Base-by-base conservation (phyloP, 192 early-diverging fungal species). In the Linnemannia zychae region DNA sequence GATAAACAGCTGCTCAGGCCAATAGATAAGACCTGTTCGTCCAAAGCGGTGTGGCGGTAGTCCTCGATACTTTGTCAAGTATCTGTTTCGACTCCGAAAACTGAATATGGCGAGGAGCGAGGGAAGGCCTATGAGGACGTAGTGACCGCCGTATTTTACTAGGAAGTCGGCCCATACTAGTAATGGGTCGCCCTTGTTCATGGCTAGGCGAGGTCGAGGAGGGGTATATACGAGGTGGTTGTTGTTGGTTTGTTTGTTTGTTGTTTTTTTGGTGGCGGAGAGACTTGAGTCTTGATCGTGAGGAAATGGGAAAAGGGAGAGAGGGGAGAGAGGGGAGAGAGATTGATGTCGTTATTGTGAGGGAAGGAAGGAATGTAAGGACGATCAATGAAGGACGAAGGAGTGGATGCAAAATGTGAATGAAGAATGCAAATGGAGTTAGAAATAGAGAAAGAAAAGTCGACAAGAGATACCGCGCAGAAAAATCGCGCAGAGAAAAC, bases 11-110 rank as follows among this genome's bases (percentile, higher is more conserved):
- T 85, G 82, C 22, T 37, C 66, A 18, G 82, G 77, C 82, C 76
- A 85, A 20, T 72, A 79, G 36, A 85, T 79, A 31, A 65, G 37
- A 22, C 72, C 65, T 2, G 82, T 85, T 48, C 82, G 72, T 28
- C 82, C 82, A 47, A 79, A 85, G 5, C 28, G 33, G 53, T 85
- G 82, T 1, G 77, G 67, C 9, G 40, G 20, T 31, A 67, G 50
- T 36, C 38, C 37, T 31, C 65, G 75, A 20, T 75, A 15, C 33
- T 37, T 28, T 38, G 49, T 74, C 44, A 84, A 40, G 65, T 66
- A 84, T 15, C 48, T 60, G 40, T 71, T 75, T 15, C 82, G 71
- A 2, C 24, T 22, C 9, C 74, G 24, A 71, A 84, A 75, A 18
- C 47, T 37, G 36, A 75, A 76, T 3, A 67, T 74, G 31, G 76